Base-by-base conservation (phyloP, 2,329 filamentous ascomycete genomes). In the Ophiostoma sp. region DNA sequence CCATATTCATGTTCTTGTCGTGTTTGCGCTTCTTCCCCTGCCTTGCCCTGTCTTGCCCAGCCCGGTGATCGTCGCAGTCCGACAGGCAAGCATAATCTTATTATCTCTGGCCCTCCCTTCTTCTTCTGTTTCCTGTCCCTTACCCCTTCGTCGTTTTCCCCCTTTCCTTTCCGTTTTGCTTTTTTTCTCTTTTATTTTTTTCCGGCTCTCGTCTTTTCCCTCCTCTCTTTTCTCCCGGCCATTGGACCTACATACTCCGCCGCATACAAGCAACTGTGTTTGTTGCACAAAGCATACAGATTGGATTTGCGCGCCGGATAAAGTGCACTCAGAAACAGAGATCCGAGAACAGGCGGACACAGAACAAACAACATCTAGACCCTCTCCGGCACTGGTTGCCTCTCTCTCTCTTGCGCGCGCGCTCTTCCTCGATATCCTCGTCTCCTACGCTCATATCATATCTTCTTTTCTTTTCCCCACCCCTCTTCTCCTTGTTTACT, bases 271-370 rank as follows among this genome's bases (percentile, higher is more conserved):
- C 22, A 63, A 59, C 48, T 42, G 6, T 12, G 3, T 45, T 72
- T 68, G 59, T 33, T 68, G 48, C 70, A 48, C 70, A 57, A 57
- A 57, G 61, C 61, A 68, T 48, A 22, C 42, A 39, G 28, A 59
- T 69, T 59, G 63, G 45, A 45, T 59, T 45, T 17, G 50, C n/a
- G 31, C 50, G 22, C 36, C 63, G 50, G 71, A 22, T 68, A 72
- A 72, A 57, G 70, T 63, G 70, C 15, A 64, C 33, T 11, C 57
- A 61, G 69, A 63, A 71, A 70, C 19, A 52, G n/a, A 70, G n/a
- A 59, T 25, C 25, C 33, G 50, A 66, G 36, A 64, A 25, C 31
- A 63, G 11, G 45, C n/a, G 36, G 36, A 45, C 19, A 64, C 42
- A 28, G 50, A 70, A 45, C 31, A 59, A 59, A 71, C 57, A 66